phyloP scores from a whole-genome alignment of 2,329 filamentous ascomycete species.

The Diaporthe humulicola region DNA sequence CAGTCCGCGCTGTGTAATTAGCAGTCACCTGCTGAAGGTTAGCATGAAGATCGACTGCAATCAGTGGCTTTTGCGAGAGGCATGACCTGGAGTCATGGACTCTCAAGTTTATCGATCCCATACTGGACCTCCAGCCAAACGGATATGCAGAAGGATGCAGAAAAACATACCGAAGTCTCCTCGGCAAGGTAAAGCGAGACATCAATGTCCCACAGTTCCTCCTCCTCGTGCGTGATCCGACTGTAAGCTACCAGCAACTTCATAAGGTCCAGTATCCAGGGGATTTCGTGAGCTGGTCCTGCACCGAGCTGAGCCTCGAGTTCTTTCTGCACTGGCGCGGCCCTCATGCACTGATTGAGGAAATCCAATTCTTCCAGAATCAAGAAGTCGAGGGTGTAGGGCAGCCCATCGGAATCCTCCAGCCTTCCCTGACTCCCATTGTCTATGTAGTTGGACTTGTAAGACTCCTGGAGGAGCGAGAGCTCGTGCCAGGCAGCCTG shows the following conservation, averaged over 20 bases:
- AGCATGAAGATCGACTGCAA: neutral
- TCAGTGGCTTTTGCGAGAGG: neutral
- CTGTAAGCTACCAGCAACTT: slow-evolving; percentile 87
- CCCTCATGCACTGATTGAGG: slow-evolving; percentile 89
- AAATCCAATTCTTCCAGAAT: slow-evolving; percentile 96
- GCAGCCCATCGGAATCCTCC: slow-evolving; percentile 91
- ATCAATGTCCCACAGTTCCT: slow-evolving; percentile 96
- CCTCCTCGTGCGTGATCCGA: slow-evolving; percentile 91
- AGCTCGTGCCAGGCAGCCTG: slow-evolving; percentile 92
- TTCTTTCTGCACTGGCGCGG: slow-evolving; percentile 88
- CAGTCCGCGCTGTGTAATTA: slow-evolving; percentile 95
- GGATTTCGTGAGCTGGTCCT: slow-evolving; percentile 72
- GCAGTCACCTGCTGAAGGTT: slow-evolving; percentile 72
- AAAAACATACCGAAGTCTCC: slow-evolving; percentile 76
- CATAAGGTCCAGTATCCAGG: slow-evolving; percentile 91
- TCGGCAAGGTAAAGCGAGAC: slow-evolving; percentile 96
- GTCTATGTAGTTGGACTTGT: slow-evolving; percentile 87
- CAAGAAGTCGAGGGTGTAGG: slow-evolving; percentile 94
- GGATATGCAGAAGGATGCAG: neutral
- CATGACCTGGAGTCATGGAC: neutral
- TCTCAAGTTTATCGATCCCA: neutral
- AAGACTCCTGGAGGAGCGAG: slow-evolving; percentile 76
- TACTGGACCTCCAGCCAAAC: neutral
- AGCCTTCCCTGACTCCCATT: slow-evolving; percentile 88
- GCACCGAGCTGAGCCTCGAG: slow-evolving; percentile 83